Base-by-base conservation (phyloP, 768 basidiomycete species). In the Scleroderma citrinum region DNA sequence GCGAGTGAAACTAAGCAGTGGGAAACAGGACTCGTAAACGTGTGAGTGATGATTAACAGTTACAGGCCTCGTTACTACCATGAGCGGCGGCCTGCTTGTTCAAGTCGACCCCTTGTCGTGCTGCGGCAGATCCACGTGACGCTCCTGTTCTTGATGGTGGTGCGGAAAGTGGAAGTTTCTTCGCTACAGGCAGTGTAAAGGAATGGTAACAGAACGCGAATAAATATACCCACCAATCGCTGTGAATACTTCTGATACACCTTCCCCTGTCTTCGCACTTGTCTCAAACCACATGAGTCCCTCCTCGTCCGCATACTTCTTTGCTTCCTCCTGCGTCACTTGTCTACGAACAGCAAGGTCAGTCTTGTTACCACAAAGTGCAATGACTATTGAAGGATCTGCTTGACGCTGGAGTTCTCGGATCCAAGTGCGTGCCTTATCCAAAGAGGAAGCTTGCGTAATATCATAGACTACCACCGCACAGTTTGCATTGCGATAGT, bases 391-490 rank as follows among this genome's bases (percentile, higher is more conserved):
- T 38, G 86, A 89, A 7, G 95, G 94, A 65, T 98, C 95, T 49
- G 94, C 95, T 71, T 97, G 94, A 47, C 94, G 91, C 63, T 96
- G 93, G 2, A 98, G 82, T 68, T 97, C 94, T 45, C 88, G 79
- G 64, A 98, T 94, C 95, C 95, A 98, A 55, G 85, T 84, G 58
- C 87, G 86, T 24, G 95, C 95, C 71, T 95, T 96, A 73, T 95
- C 91, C 54, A 95, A 80, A 2, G 94, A 95, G 20, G 91, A 76
- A 7, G 85, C 65, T 63, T 92, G 87, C 36, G 96, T 98, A 67
- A 99, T 94, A 69, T 99, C 96, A 66, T 92, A 95, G 19, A 93
- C 92, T 41, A 93, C 92, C 23, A 95, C 89, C 21, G 92, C 92
- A 60, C 91, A 92, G 61, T 93, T 88, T 61, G 90, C 91, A 56